Base-by-base conservation (phyloP, 345 rosid genomes). In the Syzygium grande region DNA sequence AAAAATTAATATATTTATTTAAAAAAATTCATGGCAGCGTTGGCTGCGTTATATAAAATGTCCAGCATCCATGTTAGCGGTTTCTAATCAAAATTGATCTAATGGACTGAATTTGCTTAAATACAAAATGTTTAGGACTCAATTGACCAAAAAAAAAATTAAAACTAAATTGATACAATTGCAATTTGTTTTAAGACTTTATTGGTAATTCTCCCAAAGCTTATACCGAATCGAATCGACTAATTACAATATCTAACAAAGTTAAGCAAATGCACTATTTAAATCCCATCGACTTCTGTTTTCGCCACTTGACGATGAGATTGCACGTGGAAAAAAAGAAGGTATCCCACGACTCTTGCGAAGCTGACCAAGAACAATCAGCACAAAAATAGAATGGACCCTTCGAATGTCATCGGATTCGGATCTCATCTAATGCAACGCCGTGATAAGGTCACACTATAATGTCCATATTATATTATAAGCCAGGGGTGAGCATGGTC, bases 51-150 rank as follows among this genome's bases (percentile, higher is more conserved):
- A 43, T 1, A 6, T 43, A 43, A 7, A 43, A 43, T 6, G 46
- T 5, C 46, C 7, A 43, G 46, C 46, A 7, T 43, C 46, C 7
- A 43, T 43, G 46, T 43, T 1, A 43, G 46, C 46, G 5, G 7
- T 43, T 43, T 43, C 4, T 1, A 1, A 1, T 1, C 46, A 43
- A 43, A 43, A 43, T 43, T 43, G 7, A 1, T 7, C 46, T 1
- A 6, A 43, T 43, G 46, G 46, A 43, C 7, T 43, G 46, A 43
- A 43, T 43, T 43, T 43, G 7, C 46, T 43, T 1, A 43, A 43
- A 43, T 43, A 43, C 46, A 43, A 43, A 43, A 43, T 41, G 7
- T 6, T 6, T 43, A 43, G 46, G 7, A 43, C 46, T 43, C 46
- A 43, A 43, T 43, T 43, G 46, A 1, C 7, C 43, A 43, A 43